Evolutionary conservation across 169 alveolate species (phyloP).

Genomic region (Theileria orientalis): DNA sequence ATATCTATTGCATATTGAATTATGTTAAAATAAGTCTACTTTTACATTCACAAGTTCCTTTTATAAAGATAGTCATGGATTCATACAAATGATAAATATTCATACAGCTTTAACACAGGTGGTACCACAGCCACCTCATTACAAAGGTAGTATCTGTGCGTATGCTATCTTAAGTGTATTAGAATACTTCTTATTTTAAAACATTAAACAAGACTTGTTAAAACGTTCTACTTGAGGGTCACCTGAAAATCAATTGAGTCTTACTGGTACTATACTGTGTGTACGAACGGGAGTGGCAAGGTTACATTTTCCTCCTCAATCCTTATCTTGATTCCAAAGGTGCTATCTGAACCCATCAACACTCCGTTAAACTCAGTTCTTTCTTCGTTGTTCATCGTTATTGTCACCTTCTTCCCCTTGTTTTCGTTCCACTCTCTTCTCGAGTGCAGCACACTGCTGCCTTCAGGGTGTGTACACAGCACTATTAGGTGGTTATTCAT

Average conservation of each 20-base stretch:
- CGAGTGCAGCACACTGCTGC: slow-evolving; percentile 43
- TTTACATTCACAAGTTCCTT: slow-evolving; percentile 29
- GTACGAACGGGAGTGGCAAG: slow-evolving; percentile 58
- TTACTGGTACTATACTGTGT: slow-evolving; percentile 12
- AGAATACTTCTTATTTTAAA: background rate
- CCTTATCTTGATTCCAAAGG: slow-evolving; percentile 52
- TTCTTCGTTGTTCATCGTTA: slow-evolving; percentile 56
- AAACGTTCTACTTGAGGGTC: background rate
- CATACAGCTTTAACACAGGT: background rate
- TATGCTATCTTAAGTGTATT: no score
- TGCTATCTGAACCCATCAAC: slow-evolving; percentile 69
- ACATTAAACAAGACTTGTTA: background rate
- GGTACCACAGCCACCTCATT: no score
- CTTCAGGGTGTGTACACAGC: slow-evolving; percentile 29
- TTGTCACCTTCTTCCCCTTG: slow-evolving; percentile 61
- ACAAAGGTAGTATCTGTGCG: no score
- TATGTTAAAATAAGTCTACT: background rate
- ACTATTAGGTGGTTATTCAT: slow-evolving; percentile 24
- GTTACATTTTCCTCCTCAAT: slow-evolving; percentile 37
- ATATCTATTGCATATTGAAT: slow-evolving; percentile 4
- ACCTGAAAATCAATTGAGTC: background rate
- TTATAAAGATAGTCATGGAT: no score
- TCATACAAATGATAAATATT: background rate
- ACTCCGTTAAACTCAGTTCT: slow-evolving; percentile 49
- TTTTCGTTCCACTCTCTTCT: slow-evolving; percentile 72